phyloP scores from a whole-genome alignment of 1,284 basidiomycete genomes.

The Chalciporus sp. region DNA sequence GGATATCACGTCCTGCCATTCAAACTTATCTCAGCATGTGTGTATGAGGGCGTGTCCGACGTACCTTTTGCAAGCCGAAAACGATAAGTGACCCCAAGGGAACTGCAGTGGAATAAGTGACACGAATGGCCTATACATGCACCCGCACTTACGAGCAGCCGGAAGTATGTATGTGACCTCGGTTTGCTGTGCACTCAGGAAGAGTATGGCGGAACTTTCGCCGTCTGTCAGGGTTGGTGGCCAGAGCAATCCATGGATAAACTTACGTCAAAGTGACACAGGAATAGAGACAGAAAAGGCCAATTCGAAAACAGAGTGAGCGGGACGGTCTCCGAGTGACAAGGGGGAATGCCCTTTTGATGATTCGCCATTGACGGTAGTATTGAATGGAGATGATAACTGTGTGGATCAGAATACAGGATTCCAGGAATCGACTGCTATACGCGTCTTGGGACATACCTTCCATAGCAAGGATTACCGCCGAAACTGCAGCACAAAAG shows the following conservation, averaged over 20 bases:
- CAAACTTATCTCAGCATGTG: not conserved
- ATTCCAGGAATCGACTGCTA: conserved; percentile 4
- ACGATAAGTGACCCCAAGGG: conserved; percentile 47
- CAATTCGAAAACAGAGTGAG: conserved; percentile 39
- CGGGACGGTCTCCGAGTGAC: conserved; percentile 38
- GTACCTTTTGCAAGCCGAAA: conserved; percentile 50
- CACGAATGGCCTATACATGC: not conserved
- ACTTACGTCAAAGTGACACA: conserved; percentile 45
- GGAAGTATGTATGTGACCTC: conserved; percentile 51
- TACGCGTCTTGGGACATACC: conserved; percentile 31
- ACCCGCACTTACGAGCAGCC: conserved; percentile 45
- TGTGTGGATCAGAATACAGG: conserved; percentile 16
- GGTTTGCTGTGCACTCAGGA: conserved; percentile 36
- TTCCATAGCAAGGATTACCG: conserved; percentile 47
- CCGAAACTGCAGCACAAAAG: conserved; percentile 45
- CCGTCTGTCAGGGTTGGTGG: conserved; percentile 6
- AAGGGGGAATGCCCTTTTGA: conserved; percentile 47
- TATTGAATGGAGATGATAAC: conserved; percentile 41
- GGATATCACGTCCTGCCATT: conserved; percentile 20
- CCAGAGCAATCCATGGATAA: not conserved
- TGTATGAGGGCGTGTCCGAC: not conserved
- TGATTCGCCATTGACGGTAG: conserved; percentile 35
- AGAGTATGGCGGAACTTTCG: conserved; percentile 44
- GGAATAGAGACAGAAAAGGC: conserved; percentile 47
- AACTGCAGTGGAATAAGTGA: conserved; percentile 32